A percentile compares a stretch with the other conserved stretches of the same genome.
phyloP scores from a whole-genome alignment of 331 rosid genomes.

The Rhamnella rubrinervis region DNA sequence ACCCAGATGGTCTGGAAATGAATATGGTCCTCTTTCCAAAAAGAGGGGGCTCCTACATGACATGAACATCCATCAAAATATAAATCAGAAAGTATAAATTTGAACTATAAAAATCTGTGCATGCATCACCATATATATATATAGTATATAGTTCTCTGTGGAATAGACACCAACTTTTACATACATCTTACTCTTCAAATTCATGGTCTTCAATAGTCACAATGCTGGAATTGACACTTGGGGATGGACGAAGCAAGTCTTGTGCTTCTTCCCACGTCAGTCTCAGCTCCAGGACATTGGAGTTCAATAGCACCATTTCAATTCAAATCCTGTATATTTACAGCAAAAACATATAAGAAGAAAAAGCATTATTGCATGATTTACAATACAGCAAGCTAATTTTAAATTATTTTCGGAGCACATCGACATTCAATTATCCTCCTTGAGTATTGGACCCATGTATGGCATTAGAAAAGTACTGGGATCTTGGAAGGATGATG shows the following conservation, averaged over 20 bases:
- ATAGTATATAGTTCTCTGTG: too few species aligned
- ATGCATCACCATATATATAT: background rate
- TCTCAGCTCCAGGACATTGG: slow-evolving; percentile 68
- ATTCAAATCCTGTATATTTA: too few species aligned
- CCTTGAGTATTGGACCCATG: background rate
- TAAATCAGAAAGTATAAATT: slow-evolving; percentile 23
- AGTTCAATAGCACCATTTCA: too few species aligned
- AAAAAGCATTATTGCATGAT: too few species aligned
- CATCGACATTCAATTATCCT: too few species aligned
- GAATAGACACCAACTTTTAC: slow-evolving; percentile 18
- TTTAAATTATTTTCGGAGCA: too few species aligned
- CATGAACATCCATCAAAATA: slow-evolving; percentile 24
- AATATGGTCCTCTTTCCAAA: slow-evolving; percentile 91
- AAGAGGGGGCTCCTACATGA: slow-evolving; percentile 85
- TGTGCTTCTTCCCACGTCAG: slow-evolving; percentile 99
- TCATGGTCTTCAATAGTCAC: slow-evolving; percentile 83
- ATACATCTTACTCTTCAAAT: slow-evolving; percentile 91
- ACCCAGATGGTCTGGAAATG: slow-evolving; percentile 67
- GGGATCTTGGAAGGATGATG: too few species aligned
- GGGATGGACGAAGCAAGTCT: slow-evolving; percentile 95
- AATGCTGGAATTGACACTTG: slow-evolving; percentile 71
- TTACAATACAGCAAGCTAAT: too few species aligned
- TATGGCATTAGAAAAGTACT: too few species aligned
- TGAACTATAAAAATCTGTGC: background rate
- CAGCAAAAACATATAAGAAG: too few species aligned